Evolutionary conservation across 176 grass and related monocot species (phyloP), one percentile per base, ranked within the genome.

Genomic region (Carex littledalei): DNA sequence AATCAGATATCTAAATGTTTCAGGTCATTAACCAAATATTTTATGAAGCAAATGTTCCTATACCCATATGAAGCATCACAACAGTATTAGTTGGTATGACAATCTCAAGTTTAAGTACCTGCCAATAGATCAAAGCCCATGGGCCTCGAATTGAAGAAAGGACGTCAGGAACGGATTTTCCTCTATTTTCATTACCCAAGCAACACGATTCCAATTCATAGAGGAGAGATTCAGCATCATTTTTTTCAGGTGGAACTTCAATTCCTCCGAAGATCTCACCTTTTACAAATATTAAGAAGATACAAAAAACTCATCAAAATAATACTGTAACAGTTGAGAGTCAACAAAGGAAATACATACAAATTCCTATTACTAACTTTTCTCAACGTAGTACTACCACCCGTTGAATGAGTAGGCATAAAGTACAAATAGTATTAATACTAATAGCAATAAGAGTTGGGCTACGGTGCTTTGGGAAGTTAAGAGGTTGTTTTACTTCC

Each of bases 111-210:
- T 20, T 5, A 72, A 45, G 7, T 77, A 90, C 95, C 93, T 98
- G 89, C 93, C 91, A 95, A 67, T 94, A 98, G 86, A 95, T 89
- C 75, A 98, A 95, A 83, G 93, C 91, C 93, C 95, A 98, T 50
- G 95, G 93, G 0, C 95, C 95, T 84, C 84, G 86, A 53, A 98
- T 93, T 26, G 69, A 91, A 67, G 95, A 98, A 81, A 98, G 85
- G 59, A 91, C 59, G 4, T 94, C 77, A 17, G 87, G 90, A 89
- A 94, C 65, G 17, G 85, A 89, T 85, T 85, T 89, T 3, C 18
- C 62, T 77, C 67, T 67, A 59, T 12, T 35, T 20, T 67, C 47
- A 82, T 70, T 90, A 80, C 87, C 89, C 12, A 6, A 88, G 61
- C 95, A 93, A 77, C 76, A 90, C 41, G 49, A 85, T 87, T 95